Evolutionary conservation across 164 flowering plant species (phyloP).

Genomic region (Kalanchoe fedtschenkoi): DNA sequence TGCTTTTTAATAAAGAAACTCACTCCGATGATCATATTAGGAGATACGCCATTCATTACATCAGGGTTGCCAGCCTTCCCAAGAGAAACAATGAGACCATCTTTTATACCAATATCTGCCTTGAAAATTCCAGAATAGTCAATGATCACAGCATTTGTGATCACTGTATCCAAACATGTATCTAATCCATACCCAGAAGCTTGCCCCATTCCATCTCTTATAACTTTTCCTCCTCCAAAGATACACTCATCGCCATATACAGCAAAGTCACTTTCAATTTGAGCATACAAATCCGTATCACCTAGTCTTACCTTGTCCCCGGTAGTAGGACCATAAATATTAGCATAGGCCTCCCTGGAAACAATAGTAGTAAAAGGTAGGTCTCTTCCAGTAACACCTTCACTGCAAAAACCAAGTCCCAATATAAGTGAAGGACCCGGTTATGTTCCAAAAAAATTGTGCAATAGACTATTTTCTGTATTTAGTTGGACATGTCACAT

Average conservation of each 20-base stretch:
- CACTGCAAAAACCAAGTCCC: constrained; percentile 41
- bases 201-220: constrained; percentile 97
- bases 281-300: constrained; percentile 77
- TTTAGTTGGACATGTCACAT: too few species aligned
- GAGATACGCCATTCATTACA: constrained; percentile 60
- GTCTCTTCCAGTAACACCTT: constrained; percentile 47
- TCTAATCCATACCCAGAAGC: constrained; percentile 43
- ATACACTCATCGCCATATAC: constrained; percentile 93
- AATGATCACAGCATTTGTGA: constrained; percentile 83
- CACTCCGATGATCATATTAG: constrained; percentile 76
- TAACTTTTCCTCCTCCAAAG: constrained; percentile 97
- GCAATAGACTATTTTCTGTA: too few species aligned
- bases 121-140: constrained; percentile 85
- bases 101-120: constrained; percentile 93
- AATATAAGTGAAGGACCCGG: not conserved
- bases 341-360: constrained; percentile 66
- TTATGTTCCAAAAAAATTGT: too few species aligned
- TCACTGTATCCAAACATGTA: constrained; percentile 67
- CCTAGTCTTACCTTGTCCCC: constrained; percentile 96
- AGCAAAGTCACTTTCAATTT: constrained; percentile 74
- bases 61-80: constrained; percentile 97
- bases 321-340: constrained; percentile 87
- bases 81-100: constrained; percentile 42
- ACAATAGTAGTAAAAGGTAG: constrained; percentile 27
- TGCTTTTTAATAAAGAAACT: constrained; percentile 13